A percentile compares a stretch with the other conserved stretches of the same genome.
Conservation (phyloP, 2,329 filamentous ascomycete genomes). For the Huntiella moniliformis region DNA sequence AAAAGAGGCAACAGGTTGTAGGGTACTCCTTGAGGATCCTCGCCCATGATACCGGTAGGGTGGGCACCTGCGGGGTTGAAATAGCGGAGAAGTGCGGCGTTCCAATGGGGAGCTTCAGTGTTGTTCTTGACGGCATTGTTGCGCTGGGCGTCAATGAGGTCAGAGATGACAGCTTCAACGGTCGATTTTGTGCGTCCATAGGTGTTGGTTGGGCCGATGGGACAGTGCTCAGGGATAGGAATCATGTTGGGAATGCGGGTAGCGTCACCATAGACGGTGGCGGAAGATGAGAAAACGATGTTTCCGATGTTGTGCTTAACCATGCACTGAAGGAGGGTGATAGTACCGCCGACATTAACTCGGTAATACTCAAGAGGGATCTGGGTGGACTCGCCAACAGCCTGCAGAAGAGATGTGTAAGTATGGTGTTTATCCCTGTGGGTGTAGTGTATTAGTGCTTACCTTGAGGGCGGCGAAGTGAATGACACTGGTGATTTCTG, state of each 20-base stretch:
- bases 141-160: slow-evolving; percentile 74
- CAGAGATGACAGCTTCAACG: slow-evolving; percentile 81
- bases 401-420: slow-evolving; percentile 30
- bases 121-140: slow-evolving; percentile 64
- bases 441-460: slow-evolving; percentile 15
- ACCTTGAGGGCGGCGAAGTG: slow-evolving; percentile 97
- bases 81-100: slow-evolving; percentile 81
- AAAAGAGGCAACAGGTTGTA: slow-evolving; percentile 91
- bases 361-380: slow-evolving; percentile 95
- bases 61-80: slow-evolving; percentile 96
- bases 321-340: slow-evolving; percentile 76
- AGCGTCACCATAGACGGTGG: slow-evolving; percentile 95
- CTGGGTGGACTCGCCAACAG: slow-evolving; percentile 85
- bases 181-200: slow-evolving; percentile 94
- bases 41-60: slow-evolving; percentile 91
- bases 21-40: slow-evolving; percentile 87
- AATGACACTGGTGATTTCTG: slow-evolving; percentile 92
- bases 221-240: slow-evolving; percentile 91
- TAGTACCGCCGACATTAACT: slow-evolving; percentile 86
- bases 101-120: slow-evolving; percentile 66
- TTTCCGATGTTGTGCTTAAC: slow-evolving; percentile 77
- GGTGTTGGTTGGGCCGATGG: slow-evolving; percentile 88
- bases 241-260: slow-evolving; percentile 97
- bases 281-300: slow-evolving; percentile 96
- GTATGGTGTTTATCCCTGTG: slow-evolving; percentile 11